Conservation (phyloP, 352 stramenopile genomes). For the Phytophthora parvispora region DNA sequence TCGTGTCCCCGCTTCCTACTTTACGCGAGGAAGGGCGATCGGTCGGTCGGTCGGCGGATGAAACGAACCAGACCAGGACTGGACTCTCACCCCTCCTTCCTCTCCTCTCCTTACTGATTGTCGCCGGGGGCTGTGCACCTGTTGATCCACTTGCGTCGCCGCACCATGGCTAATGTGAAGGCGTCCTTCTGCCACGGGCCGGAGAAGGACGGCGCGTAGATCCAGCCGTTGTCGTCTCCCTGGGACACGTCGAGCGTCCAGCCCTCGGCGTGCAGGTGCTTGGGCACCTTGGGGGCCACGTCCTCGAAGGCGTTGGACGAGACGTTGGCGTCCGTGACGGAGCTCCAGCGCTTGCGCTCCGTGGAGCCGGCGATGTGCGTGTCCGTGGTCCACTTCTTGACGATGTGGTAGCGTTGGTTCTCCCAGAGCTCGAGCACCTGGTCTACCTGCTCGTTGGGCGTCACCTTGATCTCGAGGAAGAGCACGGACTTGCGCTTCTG, state of each 20-base stretch:
- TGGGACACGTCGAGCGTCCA: slow-evolving; percentile 84
- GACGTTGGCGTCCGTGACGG: slow-evolving; percentile 63
- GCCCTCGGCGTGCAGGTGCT: slow-evolving; percentile 62
- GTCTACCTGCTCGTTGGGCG: slow-evolving; percentile 60
- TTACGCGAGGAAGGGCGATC: background rate
- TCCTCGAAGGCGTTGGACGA: slow-evolving; percentile 78
- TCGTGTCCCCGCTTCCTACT: slow-evolving; percentile 12
- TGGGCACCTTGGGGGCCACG: slow-evolving; percentile 70
- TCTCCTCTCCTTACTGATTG: slow-evolving; percentile 36
- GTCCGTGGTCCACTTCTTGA: slow-evolving; percentile 83
- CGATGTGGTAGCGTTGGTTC: slow-evolving; percentile 83
- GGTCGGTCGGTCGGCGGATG: too few species aligned
- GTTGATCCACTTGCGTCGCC: slow-evolving; percentile 88
- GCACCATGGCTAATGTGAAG: slow-evolving; percentile 82
- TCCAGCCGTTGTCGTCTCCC: slow-evolving; percentile 87
- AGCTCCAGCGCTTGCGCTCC: slow-evolving; percentile 82
- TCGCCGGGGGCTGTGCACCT: slow-evolving; percentile 47
- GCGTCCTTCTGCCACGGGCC: slow-evolving; percentile 83
- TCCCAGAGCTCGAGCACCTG: slow-evolving; percentile 86
- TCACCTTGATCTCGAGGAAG: slow-evolving; percentile 70
- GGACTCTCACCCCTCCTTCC: background rate
- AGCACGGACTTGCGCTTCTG: slow-evolving; percentile 68
- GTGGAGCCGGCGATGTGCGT: slow-evolving; percentile 54
- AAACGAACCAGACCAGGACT: slow-evolving; percentile 1
- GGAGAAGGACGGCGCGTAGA: slow-evolving; percentile 83